Conservation (phyloP, 2,329 filamentous ascomycete species). For the Colletotrichum shisoi region DNA sequence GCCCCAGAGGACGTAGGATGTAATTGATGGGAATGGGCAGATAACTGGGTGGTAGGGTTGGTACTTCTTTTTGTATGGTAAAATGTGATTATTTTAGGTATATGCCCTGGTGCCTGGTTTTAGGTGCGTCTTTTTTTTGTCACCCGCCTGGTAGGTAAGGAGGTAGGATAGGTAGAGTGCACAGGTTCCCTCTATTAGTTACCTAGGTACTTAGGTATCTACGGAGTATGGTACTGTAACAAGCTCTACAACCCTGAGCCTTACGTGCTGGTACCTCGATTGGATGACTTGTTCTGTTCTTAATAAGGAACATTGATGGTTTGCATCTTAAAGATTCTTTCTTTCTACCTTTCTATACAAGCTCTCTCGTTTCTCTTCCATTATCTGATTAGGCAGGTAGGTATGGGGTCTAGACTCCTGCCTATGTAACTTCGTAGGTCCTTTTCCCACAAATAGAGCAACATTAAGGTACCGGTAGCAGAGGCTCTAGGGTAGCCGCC, state of each 20-base stretch:
- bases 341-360: background rate
- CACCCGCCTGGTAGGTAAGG: too few species aligned
- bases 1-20: too few species aligned
- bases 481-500: slow-evolving; percentile 15
- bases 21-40: too few species aligned
- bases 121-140: too few species aligned
- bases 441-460: background rate
- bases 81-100: too few species aligned
- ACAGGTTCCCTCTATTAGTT: background rate
- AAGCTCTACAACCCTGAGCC: slow-evolving; percentile 12
- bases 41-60: too few species aligned
- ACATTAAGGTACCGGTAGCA: background rate
- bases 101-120: too few species aligned
- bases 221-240: slow-evolving; percentile 12
- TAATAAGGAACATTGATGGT: background rate
- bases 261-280: background rate
- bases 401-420: too few species aligned
- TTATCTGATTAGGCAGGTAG: background rate
- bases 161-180: background rate
- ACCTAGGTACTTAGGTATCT: background rate
- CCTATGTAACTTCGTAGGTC: background rate
- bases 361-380: background rate
- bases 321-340: background rate
- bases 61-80: too few species aligned
- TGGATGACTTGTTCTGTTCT: background rate